These are phyloP conservation scores for Naganishia sp. DNA, from an alignment of 1,284 basidiomycete species.

Conservation along the genomic window DNA sequence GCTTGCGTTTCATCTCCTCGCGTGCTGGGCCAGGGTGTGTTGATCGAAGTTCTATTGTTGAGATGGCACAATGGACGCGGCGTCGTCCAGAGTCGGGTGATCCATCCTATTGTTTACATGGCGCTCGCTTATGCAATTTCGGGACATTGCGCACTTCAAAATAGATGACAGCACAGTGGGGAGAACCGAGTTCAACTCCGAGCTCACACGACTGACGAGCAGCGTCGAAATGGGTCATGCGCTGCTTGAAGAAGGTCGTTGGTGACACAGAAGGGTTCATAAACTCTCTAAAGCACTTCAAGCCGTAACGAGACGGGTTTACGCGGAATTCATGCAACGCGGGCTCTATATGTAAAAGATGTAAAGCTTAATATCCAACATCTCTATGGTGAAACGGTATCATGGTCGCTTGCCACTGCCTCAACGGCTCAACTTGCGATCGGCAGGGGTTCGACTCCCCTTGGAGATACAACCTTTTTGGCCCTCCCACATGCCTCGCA, in stretches of 20 bases:
- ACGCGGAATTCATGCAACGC: too few relatives aligned
- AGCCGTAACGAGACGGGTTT: too few relatives aligned
- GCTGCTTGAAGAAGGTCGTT: too few relatives aligned
- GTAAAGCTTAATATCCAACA: not conserved
- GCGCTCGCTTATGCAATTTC: not conserved
- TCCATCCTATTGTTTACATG: not conserved
- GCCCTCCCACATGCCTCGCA: too few relatives aligned
- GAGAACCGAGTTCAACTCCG: not conserved
- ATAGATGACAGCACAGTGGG: not conserved
- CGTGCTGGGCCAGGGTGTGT: not conserved
- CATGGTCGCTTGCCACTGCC: slow-evolving; percentile 24
- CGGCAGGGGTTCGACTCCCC: slow-evolving; percentile 30
- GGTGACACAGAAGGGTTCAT: too few relatives aligned
- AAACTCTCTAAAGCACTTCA: too few relatives aligned
- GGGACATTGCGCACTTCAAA: not conserved
- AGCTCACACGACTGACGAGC: too few relatives aligned
- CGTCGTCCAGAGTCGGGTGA: slow-evolving; percentile 2
- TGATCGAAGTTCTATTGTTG: slow-evolving; percentile 16
- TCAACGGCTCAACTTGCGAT: slow-evolving; percentile 29
- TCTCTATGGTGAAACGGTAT: slow-evolving; percentile 28
- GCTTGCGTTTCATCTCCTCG: too few relatives aligned
- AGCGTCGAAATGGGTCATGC: too few relatives aligned
- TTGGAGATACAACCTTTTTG: slow-evolving; percentile 22
- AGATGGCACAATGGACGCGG: slow-evolving; percentile 15
- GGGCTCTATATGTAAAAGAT: too few relatives aligned